phyloP scores from a whole-genome alignment of 2,329 filamentous ascomycete genomes.

The Mycocentrospora acerina region DNA sequence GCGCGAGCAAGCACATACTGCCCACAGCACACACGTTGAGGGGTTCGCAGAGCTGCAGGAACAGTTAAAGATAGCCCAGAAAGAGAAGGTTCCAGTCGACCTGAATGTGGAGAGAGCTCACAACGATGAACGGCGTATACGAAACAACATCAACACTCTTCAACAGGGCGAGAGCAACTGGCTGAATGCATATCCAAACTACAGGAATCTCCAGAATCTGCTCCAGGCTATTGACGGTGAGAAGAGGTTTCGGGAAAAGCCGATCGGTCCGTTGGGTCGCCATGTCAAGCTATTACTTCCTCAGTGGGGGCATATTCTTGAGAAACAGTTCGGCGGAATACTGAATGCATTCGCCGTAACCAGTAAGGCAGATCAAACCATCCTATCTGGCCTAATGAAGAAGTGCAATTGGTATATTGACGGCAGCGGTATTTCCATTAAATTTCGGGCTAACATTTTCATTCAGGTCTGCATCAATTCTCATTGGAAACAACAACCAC shows the following conservation, averaged over 20 bases:
- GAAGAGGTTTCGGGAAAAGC: conserved; percentile 65
- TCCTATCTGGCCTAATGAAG: conserved; percentile 67
- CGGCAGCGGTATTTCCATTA: conserved; percentile 1
- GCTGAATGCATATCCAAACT: conserved; percentile 63
- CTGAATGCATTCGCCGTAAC: conserved; percentile 81
- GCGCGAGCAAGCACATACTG: conserved; percentile 48
- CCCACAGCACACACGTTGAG: conserved; percentile 46
- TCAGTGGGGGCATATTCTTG: conserved; percentile 80
- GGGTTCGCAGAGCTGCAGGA: conserved; percentile 39
- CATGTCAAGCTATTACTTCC: conserved; percentile 76
- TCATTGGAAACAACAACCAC: conserved; percentile 61
- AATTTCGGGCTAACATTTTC: conserved; percentile 6
- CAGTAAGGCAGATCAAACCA: conserved; percentile 72
- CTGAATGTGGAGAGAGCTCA: conserved; percentile 32
- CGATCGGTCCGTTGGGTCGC: conserved; percentile 80
- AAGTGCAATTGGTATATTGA: conserved; percentile 52
- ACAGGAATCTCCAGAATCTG: conserved; percentile 60
- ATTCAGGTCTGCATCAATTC: conserved; percentile 55
- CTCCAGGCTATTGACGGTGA: conserved; percentile 71
- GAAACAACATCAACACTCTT: conserved; percentile 56
- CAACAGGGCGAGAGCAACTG: conserved; percentile 58
- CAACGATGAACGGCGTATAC: conserved; percentile 55
- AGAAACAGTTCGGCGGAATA: conserved; percentile 69
- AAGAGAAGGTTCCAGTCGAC: conserved; percentile 16
- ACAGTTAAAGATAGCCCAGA: conserved; percentile 36